These are phyloP conservation scores for Rhodomyrtus psidioides DNA, from an alignment of 441 rosid genomes.

Conservation along the genomic window DNA sequence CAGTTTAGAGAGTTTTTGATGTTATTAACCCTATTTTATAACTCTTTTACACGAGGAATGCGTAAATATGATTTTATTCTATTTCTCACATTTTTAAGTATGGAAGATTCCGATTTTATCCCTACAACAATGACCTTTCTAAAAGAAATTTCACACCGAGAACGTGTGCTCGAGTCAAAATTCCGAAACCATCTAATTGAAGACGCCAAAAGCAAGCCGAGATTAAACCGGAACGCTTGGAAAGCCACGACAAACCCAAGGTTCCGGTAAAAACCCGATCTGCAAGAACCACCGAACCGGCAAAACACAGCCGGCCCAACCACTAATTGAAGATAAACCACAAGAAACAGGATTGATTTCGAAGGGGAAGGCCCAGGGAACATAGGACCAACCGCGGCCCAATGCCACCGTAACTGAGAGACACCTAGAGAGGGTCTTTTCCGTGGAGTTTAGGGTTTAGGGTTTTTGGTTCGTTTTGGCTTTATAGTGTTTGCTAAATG, in stretches of 20 bases:
- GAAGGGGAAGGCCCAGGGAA: neutral
- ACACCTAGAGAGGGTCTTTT: neutral
- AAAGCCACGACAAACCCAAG: neutral
- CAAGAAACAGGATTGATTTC: neutral
- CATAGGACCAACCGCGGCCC: neutral
- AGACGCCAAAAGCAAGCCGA: neutral
- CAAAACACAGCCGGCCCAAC: neutral
- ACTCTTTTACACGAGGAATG: too few species aligned
- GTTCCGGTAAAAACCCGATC: neutral
- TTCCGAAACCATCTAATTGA: neutral
- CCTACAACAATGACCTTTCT: too few species aligned
- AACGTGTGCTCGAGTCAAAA: neutral
- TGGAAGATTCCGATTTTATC: neutral
- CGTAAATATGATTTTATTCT: too few species aligned
- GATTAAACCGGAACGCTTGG: neutral
- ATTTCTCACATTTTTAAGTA: neutral
- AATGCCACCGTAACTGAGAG: neutral
- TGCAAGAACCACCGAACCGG: neutral
- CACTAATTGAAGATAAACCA: neutral
- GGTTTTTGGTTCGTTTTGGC: neutral
- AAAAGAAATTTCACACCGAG: too few species aligned
- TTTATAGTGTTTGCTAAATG: neutral
- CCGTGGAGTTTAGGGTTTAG: neutral
- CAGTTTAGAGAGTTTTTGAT: too few species aligned
- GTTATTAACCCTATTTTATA: too few species aligned